phyloP scores from a whole-genome alignment of 1,284 basidiomycete genomes.

The Tremellales sp. region DNA sequence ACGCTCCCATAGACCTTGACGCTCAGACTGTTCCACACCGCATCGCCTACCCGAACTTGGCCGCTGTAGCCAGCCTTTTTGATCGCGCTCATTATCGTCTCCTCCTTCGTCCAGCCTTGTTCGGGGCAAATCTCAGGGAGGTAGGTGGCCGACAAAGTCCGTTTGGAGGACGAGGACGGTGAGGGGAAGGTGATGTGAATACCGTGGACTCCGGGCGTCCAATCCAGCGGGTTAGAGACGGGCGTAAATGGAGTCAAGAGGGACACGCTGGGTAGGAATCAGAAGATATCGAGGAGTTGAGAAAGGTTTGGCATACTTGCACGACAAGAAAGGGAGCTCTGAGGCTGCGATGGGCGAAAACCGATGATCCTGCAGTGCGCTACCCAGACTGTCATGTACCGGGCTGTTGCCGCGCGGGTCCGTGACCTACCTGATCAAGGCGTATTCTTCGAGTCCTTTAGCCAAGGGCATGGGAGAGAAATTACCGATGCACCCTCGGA shows the following conservation, averaged over 20 bases:
- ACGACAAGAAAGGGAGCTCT: slow-evolving; percentile 77
- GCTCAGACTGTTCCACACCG: slow-evolving; percentile 68
- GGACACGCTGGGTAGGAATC: slow-evolving; percentile 61
- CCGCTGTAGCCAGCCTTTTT: slow-evolving; percentile 88
- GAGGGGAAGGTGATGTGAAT: slow-evolving; percentile 84
- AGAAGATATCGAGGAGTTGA: not conserved
- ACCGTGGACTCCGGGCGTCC: slow-evolving; percentile 87
- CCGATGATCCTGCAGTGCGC: slow-evolving; percentile 53
- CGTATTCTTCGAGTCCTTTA: slow-evolving; percentile 81
- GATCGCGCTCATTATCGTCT: slow-evolving; percentile 86
- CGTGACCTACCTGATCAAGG: slow-evolving; percentile 63
- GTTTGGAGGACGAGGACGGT: slow-evolving; percentile 63
- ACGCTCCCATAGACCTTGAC: slow-evolving; percentile 83
- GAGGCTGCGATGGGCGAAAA: slow-evolving; percentile 63
- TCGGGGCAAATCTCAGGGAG: slow-evolving; percentile 89
- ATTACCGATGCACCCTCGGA: slow-evolving; percentile 93
- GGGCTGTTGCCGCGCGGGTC: not conserved
- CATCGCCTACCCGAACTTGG: slow-evolving; percentile 60
- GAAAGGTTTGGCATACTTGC: slow-evolving; percentile 55
- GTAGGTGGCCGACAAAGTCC: slow-evolving; percentile 79
- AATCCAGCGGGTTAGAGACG: slow-evolving; percentile 79
- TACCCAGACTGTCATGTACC: slow-evolving; percentile 10
- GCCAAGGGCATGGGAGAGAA: slow-evolving; percentile 75
- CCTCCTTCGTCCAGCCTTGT: slow-evolving; percentile 87
- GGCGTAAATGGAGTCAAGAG: slow-evolving; percentile 90